phyloP scores from a whole-genome alignment of 805 yeast species.

The Starmerella roubikii region DNA sequence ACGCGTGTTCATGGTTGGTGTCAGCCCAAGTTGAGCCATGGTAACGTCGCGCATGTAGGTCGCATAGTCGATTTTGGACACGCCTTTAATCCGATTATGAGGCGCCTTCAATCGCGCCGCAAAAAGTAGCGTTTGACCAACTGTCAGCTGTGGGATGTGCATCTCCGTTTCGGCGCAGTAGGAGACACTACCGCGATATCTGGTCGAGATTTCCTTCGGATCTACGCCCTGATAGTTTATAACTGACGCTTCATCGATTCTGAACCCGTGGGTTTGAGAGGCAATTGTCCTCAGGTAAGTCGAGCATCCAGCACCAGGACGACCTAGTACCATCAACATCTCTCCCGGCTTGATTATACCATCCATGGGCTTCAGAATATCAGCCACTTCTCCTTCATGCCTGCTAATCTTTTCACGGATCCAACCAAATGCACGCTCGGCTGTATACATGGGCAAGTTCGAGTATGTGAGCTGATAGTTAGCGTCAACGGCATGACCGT shows the following conservation, averaged over 20 bases:
- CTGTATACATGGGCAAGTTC: slow-evolving; percentile 28
- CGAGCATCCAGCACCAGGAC: slow-evolving; percentile 75
- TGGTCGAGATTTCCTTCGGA: slow-evolving; percentile 44
- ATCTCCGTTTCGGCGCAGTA: slow-evolving; percentile 40
- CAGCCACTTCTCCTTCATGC: slow-evolving; percentile 5
- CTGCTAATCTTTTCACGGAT: neutral
- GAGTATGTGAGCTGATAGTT: slow-evolving; percentile 53
- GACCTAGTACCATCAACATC: slow-evolving; percentile 53
- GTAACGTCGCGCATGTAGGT: slow-evolving; percentile 35
- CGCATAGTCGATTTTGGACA: slow-evolving; percentile 36
- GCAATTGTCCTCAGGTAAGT: slow-evolving; percentile 52
- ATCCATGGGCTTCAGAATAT: slow-evolving; percentile 22
- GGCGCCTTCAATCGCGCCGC: slow-evolving; percentile 64
- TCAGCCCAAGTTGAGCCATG: slow-evolving; percentile 44
- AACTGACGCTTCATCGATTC: slow-evolving; percentile 37
- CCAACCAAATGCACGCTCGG: slow-evolving; percentile 20
- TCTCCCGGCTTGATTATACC: slow-evolving; percentile 48
- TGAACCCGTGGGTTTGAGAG: slow-evolving; percentile 38
- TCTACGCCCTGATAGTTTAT: slow-evolving; percentile 49
- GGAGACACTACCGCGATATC: slow-evolving; percentile 38
- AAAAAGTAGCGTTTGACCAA: slow-evolving; percentile 55
- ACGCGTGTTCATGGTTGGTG: slow-evolving; percentile 45
- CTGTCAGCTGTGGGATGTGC: slow-evolving; percentile 67
- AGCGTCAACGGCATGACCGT: slow-evolving; percentile 46
- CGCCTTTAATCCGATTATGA: slow-evolving; percentile 34